Base-by-base conservation (phyloP, 176 grass and related monocot genomes). In the Zizania latifolia region DNA sequence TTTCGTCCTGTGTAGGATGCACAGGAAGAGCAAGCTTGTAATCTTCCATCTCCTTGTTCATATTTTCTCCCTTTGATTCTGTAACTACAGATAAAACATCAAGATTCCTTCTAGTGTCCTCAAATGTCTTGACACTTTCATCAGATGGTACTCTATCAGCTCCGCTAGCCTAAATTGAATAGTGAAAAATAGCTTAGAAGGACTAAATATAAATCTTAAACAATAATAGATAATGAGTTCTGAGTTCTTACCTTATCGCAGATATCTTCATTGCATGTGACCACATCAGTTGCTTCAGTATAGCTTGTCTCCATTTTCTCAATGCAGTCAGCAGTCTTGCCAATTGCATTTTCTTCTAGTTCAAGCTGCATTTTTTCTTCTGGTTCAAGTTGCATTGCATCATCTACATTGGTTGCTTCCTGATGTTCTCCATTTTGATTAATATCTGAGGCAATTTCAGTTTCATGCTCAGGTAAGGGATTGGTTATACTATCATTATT, bases 11-110 rank as follows among this genome's bases (percentile, higher is more conserved):
- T 62, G 65, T 21, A 13, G 56, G 21, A 55, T 87, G 45, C 72
- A 31, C 81, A 51, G 73, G 85, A 78, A 56, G 68, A 87, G 21
- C 76, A 62, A 75, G 53, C 24, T 77, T 82, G 64, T 55, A 32
- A 63, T 75, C 76, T 77, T 86, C 83, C 22, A 62, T 81, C 10
- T 46, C 80, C 24, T 83, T 11, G 16, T 82, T 70, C 63, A 53
- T 72, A 44, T 19, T 74, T 86, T 94, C 74, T 71, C 45, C 74
- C 38, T 78, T 70, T 79, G 36, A 44, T 86, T 16, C 41, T 84
- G n/a, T 72, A 78, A 86, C 38, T 76, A 79, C 67, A 71, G 67
- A 84, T 82, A 84, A 76, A 65, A 50, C 51, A 58, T 85, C 78
- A 85, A 78, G 36, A 82, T 74, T 72, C 74, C 67, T 86, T 76